Percentiles rank a stretch among this genome's conserved stretches.
Conservation (phyloP, 805 yeast genomes). For the Hanseniaspora valbyensis region DNA sequence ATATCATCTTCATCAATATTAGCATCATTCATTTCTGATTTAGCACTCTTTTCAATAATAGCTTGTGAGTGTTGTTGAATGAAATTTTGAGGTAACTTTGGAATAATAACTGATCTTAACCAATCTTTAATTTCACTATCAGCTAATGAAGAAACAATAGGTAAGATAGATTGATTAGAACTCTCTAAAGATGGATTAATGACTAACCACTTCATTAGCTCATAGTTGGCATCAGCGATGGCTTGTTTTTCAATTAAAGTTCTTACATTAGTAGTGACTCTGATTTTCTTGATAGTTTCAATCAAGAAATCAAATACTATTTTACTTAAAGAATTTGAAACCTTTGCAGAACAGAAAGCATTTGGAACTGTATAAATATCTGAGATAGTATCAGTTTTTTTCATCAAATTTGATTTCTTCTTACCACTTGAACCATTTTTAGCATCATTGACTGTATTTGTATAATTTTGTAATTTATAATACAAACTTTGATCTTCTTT, state of each 20-base stretch:
- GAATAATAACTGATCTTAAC: constrained; percentile 36
- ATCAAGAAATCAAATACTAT: constrained; percentile 1
- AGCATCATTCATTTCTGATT: no score
- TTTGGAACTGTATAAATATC: constrained; percentile 13
- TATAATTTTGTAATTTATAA: constrained; percentile 19
- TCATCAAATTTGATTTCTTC: constrained; percentile 12
- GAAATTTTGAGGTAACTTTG: constrained; percentile 53
- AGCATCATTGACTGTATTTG: constrained; percentile 13
- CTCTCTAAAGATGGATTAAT: constrained; percentile 57
- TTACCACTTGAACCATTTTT: constrained; percentile 1
- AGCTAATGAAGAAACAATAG: constrained; percentile 47
- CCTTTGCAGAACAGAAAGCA: constrained; percentile 6
- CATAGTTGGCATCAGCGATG: not conserved
- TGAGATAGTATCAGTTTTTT: constrained; percentile 13
- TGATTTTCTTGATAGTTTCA: constrained; percentile 6
- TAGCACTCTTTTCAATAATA: not conserved
- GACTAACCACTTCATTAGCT: constrained; percentile 26
- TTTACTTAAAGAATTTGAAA: not conserved
- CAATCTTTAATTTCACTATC: constrained; percentile 8
- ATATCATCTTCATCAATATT: constrained; percentile 2
- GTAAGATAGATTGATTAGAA: constrained; percentile 41
- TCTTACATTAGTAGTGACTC: constrained; percentile 14
- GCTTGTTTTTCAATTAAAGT: constrained; percentile 14
- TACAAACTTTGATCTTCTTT: constrained; percentile 29
- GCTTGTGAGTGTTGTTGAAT: constrained; percentile 20